Base-by-base conservation (phyloP, 176 grass and related monocot genomes). In the Typha latifolia region DNA sequence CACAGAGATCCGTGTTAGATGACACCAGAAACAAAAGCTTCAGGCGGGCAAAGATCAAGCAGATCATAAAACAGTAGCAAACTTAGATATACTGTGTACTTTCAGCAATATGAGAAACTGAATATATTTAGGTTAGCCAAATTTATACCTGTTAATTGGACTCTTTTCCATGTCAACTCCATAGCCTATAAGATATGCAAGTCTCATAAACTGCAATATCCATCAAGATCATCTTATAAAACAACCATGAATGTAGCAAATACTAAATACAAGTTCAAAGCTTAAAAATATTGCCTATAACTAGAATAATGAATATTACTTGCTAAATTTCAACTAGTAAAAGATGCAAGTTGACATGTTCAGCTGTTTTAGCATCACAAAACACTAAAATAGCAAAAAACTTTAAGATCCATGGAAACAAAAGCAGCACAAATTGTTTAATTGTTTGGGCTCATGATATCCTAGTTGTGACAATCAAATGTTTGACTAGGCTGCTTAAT, bases 101-200 rank as follows among this genome's bases (percentile, higher is more conserved):
- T 63, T 56, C 51, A 67, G 20, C 70, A 61, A 63, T 14, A 67
- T 34, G 19, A 20, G 49, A 79, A 19, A 59, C 5, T 59, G 53
- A 59, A 59, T 59, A 21, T 59, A 59, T 59, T 11, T 21, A 3
- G 50, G 69, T 27, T 10, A 62, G 59, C 29, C 50, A 48, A 72
- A 66, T 62, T 63, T 69, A 53, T 88, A 99, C 95, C 95, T 99
- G 86, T 90, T 99, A 48, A 84, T 77, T 66, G 95, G 86, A 77
- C 84, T 99, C 78, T 78, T 90, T 84, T 99, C 95, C 68, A 99
- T 94, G 79, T 85, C 95, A 79, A 82, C 76, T 61, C 89, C 95
- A 79, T 90, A 99, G 66, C 95, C 95, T 62, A 99, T 87, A 77
- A 99, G 83, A 87, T 90, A 99, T 70, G 95, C 95, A 77, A 99